These are phyloP conservation scores for Nannochloris sp. DNA, from an alignment of 139 green algal genomes.

Conservation along the genomic window DNA sequence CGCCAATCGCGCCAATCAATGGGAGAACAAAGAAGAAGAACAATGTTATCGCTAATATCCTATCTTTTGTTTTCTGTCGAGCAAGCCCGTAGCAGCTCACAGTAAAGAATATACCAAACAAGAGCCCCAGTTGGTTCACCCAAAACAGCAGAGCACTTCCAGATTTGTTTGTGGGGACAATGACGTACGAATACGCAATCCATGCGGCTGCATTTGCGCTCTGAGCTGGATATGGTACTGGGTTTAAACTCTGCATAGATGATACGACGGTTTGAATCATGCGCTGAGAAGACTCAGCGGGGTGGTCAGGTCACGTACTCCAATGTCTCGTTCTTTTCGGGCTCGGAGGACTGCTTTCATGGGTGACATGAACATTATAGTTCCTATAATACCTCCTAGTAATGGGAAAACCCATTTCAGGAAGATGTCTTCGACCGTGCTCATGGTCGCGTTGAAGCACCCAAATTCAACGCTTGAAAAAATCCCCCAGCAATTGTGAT, in stretches of 20 bases:
- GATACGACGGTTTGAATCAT: no score
- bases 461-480: no score
- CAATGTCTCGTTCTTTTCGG: constrained; percentile 17
- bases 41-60: constrained; percentile 36
- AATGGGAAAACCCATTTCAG: constrained; percentile 11
- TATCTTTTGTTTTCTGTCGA: constrained; percentile 30
- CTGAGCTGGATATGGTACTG: constrained; percentile 45
- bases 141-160: neutral
- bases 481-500: no score
- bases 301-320: constrained; percentile 6
- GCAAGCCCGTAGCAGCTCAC: constrained; percentile 38
- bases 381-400: constrained; percentile 11
- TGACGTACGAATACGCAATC: constrained; percentile 37
- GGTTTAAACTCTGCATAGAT: constrained; percentile 49
- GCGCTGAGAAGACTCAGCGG: no score
- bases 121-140: neutral
- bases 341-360: constrained; percentile 20
- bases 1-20: constrained; percentile 29
- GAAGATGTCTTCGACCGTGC: constrained; percentile 6
- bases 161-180: constrained; percentile 1
- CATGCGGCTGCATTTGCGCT: constrained; percentile 47
- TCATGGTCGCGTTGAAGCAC: neutral
- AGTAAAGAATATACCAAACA: constrained; percentile 27
- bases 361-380: constrained; percentile 9
- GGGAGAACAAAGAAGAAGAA: constrained; percentile 23